Evolutionary conservation across 306 rosid species (phyloP), one percentile per base, ranked within the genome.

Genomic region (Castanea crenata): DNA sequence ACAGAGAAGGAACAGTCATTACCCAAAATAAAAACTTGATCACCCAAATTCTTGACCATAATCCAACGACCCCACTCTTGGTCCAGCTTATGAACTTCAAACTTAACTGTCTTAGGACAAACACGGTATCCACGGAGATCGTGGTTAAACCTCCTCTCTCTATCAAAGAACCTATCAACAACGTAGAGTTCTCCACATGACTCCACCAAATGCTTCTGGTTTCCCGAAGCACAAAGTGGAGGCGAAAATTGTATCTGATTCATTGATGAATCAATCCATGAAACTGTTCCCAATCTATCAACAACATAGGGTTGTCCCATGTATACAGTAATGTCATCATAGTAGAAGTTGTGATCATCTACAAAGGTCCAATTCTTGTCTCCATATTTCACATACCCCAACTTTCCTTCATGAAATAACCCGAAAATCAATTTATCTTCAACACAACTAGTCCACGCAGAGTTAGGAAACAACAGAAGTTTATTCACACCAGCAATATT

Each of bases 41-140:
- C 81, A 14, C 71, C 83, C 86, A 88, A 79, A 44, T 71, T 46
- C 44, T 77, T 51, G 3, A 85, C 59, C 76, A 63, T 69, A 13
- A 68, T 55, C 90, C 86, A 82, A 29, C 11, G 51, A 5, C 85
- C 86, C 83, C 79, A 74, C 32, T 82, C 88, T 46, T 84, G 83
- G 67, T 82, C 86, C 78, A 87, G 72, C 86, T 59, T 79, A 74
- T 84, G 71, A 27, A 84, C 85, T 63, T 62, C 56, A 8, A 85
- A 34, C 72, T 18, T 71, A 21, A 67, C 18, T 0, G 52, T 67
- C 15, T 12, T 19, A 21, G 21, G 21, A 67, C 15, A 1, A 67
- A 35, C 2, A 16, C n/a, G 51, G n/a, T 18, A 5, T 6, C 14
- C 10, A 67, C 1, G 4, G 35, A 8, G 20, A 21, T 21, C 27